phyloP scores from a whole-genome alignment of 1,284 basidiomycete genomes.

The Cutaneotrichosporon mucoides region DNA sequence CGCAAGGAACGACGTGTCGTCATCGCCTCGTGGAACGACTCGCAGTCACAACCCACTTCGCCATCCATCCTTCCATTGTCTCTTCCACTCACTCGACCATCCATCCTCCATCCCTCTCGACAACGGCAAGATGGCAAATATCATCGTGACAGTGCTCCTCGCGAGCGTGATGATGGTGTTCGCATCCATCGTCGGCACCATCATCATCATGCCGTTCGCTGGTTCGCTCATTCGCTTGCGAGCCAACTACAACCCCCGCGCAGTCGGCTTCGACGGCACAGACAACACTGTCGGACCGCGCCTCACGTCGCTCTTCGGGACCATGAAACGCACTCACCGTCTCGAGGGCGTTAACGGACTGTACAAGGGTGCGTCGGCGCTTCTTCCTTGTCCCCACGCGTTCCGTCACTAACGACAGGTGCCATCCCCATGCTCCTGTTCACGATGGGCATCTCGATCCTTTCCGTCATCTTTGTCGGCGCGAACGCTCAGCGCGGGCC shows the following conservation, averaged over 20 bases:
- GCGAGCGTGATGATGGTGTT: conserved; percentile 42
- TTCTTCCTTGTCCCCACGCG: too few species aligned
- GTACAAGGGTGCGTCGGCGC: conserved; percentile 67
- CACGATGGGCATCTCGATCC: conserved; percentile 53
- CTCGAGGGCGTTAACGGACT: conserved; percentile 77
- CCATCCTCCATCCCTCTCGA: neutral
- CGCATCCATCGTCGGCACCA: conserved; percentile 39
- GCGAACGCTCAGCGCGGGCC: conserved; percentile 42
- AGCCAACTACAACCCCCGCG: conserved; percentile 54
- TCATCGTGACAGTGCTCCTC: conserved; percentile 38
- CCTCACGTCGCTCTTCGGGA: conserved; percentile 50
- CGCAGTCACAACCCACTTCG: too few species aligned
- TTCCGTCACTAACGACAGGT: conserved; percentile 18
- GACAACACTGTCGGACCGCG: conserved; percentile 49
- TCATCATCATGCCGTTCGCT: conserved; percentile 47
- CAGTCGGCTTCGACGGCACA: conserved; percentile 65
- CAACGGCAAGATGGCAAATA: too few species aligned
- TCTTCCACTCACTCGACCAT: too few species aligned
- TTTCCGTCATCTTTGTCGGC: conserved; percentile 47
- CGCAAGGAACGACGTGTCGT: too few species aligned
- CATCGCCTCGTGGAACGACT: too few species aligned
- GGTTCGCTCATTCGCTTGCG: conserved; percentile 48
- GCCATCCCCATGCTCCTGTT: conserved; percentile 69
- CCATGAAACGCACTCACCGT: conserved; percentile 67
- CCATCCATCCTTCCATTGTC: too few species aligned